phyloP scores from a whole-genome alignment of 1,139 yeast species.

The Pichia sp. region DNA sequence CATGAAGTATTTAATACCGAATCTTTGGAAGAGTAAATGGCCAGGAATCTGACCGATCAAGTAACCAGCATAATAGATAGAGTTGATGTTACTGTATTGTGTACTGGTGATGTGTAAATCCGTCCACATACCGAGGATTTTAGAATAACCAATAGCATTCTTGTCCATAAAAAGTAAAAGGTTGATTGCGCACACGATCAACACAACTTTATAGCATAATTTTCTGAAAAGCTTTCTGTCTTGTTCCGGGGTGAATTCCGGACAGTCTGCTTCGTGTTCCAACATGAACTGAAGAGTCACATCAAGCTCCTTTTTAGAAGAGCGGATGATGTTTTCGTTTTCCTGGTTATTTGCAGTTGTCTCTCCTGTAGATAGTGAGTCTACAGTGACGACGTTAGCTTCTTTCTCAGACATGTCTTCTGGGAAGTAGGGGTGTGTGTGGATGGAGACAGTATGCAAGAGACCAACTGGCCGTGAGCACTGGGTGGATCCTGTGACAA shows the following conservation, averaged over 20 bases:
- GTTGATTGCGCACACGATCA: slow-evolving; percentile 33
- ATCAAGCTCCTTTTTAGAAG: slow-evolving; percentile 1
- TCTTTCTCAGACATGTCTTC: no score
- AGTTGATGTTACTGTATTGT: slow-evolving; percentile 37
- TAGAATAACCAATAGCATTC: slow-evolving; percentile 41
- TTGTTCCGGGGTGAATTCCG: slow-evolving; percentile 31
- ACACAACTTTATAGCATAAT: slow-evolving; percentile 19
- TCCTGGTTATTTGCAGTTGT: no score
- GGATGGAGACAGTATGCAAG: no score
- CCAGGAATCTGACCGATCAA: slow-evolving; percentile 35
- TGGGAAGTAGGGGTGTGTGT: no score
- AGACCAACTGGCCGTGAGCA: no score
- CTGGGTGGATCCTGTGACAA: no score
- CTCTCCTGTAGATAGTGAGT: no score
- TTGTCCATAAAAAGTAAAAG: slow-evolving; percentile 43
- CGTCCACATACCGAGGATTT: slow-evolving; percentile 42
- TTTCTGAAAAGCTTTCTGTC: slow-evolving; percentile 34
- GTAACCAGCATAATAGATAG: slow-evolving; percentile 46
- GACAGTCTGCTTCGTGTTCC: slow-evolving; percentile 17
- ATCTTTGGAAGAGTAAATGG: slow-evolving; percentile 31
- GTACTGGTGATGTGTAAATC: slow-evolving; percentile 38
- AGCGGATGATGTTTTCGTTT: no score
- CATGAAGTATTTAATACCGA: slow-evolving; percentile 32
- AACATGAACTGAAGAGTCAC: not conserved
- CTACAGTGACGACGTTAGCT: no score